Conservation (phyloP, 495 filamentous ascomycete species). For the Aspergillus indologenus region DNA sequence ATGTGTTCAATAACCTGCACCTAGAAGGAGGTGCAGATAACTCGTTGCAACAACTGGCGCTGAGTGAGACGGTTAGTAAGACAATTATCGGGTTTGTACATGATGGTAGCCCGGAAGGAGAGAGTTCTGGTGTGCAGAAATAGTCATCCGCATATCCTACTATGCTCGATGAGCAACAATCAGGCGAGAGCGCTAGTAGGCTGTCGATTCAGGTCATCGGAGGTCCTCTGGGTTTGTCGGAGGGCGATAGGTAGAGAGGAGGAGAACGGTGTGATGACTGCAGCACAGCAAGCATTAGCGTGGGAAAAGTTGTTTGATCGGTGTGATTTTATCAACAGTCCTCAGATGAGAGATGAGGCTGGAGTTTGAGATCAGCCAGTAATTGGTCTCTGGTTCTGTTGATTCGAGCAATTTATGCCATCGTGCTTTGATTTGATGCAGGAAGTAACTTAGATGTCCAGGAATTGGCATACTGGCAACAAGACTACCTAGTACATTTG, state of each 20-base stretch:
- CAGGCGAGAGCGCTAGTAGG: background rate
- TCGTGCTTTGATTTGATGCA: no score
- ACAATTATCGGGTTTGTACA: slow-evolving; percentile 6
- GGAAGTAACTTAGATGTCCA: no score
- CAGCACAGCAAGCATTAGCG: slow-evolving; percentile 11
- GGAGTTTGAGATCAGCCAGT: slow-evolving; percentile 2
- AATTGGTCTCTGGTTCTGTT: no score
- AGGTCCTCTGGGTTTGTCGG: background rate
- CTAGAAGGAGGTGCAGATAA: slow-evolving; percentile 23
- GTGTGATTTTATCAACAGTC: slow-evolving; percentile 19
- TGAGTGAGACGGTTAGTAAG: slow-evolving; percentile 12
- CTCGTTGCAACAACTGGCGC: slow-evolving; percentile 15
- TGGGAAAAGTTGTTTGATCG: slow-evolving; percentile 18
- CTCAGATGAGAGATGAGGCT: slow-evolving; percentile 14
- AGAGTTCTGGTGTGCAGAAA: background rate
- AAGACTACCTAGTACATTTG: no score
- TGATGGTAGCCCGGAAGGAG: background rate
- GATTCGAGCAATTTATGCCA: no score
- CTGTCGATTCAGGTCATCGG: slow-evolving; percentile 13
- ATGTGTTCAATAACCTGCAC: slow-evolving; percentile 35
- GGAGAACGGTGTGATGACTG: background rate
- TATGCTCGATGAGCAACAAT: background rate
- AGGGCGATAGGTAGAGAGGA: background rate
- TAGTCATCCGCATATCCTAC: slow-evolving; percentile 9
- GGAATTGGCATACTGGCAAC: no score